Evolutionary conservation across 2,329 filamentous ascomycete genomes (phyloP).

Genomic region (Pseudodiploospora longispora): DNA sequence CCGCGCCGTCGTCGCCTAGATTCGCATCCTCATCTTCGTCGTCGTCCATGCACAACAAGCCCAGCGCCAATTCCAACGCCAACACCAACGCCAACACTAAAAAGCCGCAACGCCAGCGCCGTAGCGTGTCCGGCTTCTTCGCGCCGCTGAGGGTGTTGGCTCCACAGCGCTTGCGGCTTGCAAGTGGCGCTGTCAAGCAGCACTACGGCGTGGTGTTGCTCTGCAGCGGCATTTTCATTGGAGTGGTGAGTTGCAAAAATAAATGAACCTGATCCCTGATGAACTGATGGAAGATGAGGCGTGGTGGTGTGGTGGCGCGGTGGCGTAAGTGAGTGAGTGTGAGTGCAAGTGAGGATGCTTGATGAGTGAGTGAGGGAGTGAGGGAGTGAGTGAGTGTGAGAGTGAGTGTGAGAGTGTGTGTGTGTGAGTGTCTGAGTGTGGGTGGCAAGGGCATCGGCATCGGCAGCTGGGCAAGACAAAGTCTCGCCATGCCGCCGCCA

Average conservation of each 20-base stretch:
- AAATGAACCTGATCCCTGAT: background rate
- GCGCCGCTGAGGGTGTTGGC: conserved; percentile 55
- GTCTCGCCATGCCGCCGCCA: no score
- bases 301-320: no score
- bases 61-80: no score
- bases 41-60: conserved; percentile 5
- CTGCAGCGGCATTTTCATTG: conserved; percentile 57
- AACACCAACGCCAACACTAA: conserved; percentile 11
- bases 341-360: no score
- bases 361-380: background rate
- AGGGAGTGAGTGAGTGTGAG: no score
- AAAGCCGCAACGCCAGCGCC: conserved; percentile 17
- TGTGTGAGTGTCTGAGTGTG: no score
- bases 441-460: no score
- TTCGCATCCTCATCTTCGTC: no score
- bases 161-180: conserved; percentile 46
- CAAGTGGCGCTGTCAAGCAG: conserved; percentile 39
- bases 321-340: no score
- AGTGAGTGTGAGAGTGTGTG: no score
- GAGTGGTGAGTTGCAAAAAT: conserved; percentile 38
- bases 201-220: conserved; percentile 58
- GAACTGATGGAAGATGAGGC: background rate
- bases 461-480: no score
- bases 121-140: conserved; percentile 45
- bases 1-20: no score